A percentile compares a stretch with the other conserved stretches of the same genome.
Evolutionary conservation across 306 rosid genomes (phyloP).

Genomic region (Ceratonia siliqua): DNA sequence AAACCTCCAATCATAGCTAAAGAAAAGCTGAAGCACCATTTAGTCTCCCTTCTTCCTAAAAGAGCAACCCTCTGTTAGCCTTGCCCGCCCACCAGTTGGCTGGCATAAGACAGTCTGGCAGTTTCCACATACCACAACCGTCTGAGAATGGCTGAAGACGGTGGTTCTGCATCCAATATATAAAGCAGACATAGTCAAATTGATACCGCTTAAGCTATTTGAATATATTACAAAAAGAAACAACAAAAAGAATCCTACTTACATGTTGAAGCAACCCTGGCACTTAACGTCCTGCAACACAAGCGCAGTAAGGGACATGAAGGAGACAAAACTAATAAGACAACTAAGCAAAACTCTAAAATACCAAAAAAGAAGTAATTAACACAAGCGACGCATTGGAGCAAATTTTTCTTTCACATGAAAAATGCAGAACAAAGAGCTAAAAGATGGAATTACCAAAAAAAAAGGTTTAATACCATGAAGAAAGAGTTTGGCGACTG

Average conservation of each 20-base stretch:
- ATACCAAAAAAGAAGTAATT: neutral
- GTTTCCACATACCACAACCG: slow-evolving; percentile 38
- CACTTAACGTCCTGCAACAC: slow-evolving; percentile 34
- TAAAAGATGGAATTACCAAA: neutral
- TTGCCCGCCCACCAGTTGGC: slow-evolving; percentile 36
- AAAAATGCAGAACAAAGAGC: neutral
- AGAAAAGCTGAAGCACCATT: neutral
- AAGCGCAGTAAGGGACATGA: neutral
- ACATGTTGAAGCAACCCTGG: slow-evolving; percentile 41
- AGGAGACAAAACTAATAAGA: neutral
- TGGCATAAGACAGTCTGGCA: slow-evolving; percentile 39
- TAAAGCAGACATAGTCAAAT: neutral
- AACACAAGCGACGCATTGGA: neutral
- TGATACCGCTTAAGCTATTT: too few relatives aligned
- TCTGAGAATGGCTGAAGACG: slow-evolving; percentile 37
- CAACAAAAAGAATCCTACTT: neutral
- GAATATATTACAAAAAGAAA: neutral
- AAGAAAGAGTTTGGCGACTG: slow-evolving; percentile 37
- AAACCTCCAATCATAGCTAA: neutral
- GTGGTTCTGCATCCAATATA: slow-evolving; percentile 29
- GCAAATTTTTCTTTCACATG: neutral
- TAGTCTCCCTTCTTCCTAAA: slow-evolving; percentile 38
- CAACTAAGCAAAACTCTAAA: neutral
- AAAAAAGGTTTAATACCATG: slow-evolving; percentile 15
- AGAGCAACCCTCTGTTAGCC: slow-evolving; percentile 39